These are phyloP conservation scores for Artemisia annua DNA, from an alignment of 129 eudicot species.

Conservation along the genomic window DNA sequence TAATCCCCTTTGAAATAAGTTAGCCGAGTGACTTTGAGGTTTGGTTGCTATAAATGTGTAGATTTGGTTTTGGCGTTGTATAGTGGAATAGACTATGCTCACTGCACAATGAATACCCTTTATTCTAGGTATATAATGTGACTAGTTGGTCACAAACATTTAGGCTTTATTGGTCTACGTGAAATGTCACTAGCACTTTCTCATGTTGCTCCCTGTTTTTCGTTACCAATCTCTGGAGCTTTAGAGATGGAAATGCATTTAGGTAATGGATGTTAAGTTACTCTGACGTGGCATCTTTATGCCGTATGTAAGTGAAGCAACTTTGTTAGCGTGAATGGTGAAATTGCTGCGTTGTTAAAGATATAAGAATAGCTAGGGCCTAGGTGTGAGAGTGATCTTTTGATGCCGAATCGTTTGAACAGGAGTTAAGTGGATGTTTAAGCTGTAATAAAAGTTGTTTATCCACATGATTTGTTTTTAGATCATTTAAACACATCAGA, in stretches of 20 bases:
- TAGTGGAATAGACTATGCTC: background rate
- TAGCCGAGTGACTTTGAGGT: too few species aligned
- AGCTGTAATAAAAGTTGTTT: too few species aligned
- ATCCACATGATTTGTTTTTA: too few species aligned
- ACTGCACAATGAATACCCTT: background rate
- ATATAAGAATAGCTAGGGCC: background rate
- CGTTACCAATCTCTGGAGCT: constrained; percentile 2
- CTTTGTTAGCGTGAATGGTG: background rate
- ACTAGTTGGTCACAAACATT: constrained; percentile 11
- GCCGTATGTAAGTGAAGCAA: background rate
- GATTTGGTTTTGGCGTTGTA: constrained; percentile 3
- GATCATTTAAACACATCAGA: too few species aligned
- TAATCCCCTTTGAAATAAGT: too few species aligned
- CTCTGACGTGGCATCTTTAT: background rate
- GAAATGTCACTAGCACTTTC: constrained; percentile 10
- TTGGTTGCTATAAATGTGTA: background rate
- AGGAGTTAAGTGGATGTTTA: too few species aligned
- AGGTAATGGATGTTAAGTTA: constrained; percentile 1
- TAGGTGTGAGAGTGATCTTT: too few species aligned
- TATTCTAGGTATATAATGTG: background rate
- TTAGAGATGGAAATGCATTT: constrained; percentile 5
- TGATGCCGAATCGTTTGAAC: too few species aligned
- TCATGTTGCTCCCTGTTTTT: background rate
- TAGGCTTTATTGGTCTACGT: constrained; percentile 4
- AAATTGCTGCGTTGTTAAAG: background rate